A percentile compares a stretch with the other conserved stretches of the same genome.
Evolutionary conservation across 345 rosid species (phyloP).

Genomic region (Bretschneidera sinensis): DNA sequence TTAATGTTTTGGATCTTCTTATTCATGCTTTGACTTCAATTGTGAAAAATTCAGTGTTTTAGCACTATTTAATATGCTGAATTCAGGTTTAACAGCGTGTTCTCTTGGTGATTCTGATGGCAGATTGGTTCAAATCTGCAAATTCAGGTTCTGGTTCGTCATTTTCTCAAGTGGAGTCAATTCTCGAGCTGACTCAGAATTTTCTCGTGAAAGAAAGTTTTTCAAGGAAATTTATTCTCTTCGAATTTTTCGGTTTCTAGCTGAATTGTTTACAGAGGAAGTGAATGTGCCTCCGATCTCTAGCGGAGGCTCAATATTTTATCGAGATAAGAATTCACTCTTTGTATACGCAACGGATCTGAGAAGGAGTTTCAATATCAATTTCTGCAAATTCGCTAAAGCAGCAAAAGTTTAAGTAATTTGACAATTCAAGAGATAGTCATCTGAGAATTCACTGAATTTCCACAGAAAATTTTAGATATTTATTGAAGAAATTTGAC

Average conservation of each 20-base stretch:
- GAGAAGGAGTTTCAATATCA: constrained; percentile 9
- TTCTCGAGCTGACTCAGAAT: constrained; percentile 3
- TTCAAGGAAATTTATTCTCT: background rate
- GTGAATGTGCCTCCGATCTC: constrained; percentile 35
- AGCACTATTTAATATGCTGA: constrained; percentile 2
- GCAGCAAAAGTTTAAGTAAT: constrained; percentile 4
- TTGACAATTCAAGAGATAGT: background rate
- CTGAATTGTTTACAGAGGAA: background rate
- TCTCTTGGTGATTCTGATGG: constrained; percentile 11
- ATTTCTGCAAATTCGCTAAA: background rate
- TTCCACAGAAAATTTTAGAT: constrained; percentile 1
- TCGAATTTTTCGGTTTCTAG: background rate
- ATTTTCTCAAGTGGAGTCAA: background rate
- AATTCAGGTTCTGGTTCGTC: constrained; percentile 3
- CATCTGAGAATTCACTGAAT: constrained; percentile 9
- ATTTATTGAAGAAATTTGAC: too few species aligned
- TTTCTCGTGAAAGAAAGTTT: background rate
- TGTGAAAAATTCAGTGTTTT: constrained; percentile 23
- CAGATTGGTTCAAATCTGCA: constrained; percentile 23
- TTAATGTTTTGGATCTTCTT: constrained; percentile 9
- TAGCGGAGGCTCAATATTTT: constrained; percentile 12
- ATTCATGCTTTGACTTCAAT: constrained; percentile 27
- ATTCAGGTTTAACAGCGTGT: constrained; percentile 10
- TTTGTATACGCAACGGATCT: constrained; percentile 36
- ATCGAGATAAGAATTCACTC: background rate